Conservation (phyloP, 73 alveolate species). For the Symbiodinium natans region DNA sequence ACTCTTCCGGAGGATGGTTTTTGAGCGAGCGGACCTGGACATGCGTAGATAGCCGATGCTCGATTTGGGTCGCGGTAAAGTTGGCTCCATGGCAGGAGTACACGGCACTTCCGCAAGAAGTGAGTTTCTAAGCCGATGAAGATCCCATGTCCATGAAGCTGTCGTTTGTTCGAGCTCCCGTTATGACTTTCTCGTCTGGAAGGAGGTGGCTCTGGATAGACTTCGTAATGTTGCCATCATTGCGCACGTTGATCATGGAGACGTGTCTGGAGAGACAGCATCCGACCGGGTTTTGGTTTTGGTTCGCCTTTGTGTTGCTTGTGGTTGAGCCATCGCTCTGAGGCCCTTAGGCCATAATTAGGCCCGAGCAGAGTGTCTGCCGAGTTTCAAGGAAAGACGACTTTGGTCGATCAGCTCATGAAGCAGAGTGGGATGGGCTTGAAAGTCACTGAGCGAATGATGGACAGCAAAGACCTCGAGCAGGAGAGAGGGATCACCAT, state of each 20-base stretch:
- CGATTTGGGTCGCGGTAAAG: too few species aligned
- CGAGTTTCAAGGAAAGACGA: slow-evolving; percentile 85
- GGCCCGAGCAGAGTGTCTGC: too few species aligned
- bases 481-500: slow-evolving; percentile 96
- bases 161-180: neutral
- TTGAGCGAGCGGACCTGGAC: neutral
- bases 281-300: too few species aligned
- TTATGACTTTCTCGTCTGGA: neutral
- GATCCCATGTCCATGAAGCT: neutral
- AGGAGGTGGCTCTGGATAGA: slow-evolving; percentile 80
- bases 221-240: slow-evolving; percentile 96
- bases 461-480: slow-evolving; percentile 96
- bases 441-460: slow-evolving; percentile 95
- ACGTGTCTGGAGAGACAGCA: neutral
- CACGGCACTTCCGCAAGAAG: too few species aligned
- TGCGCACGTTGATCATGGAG: slow-evolving; percentile 97
- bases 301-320: too few species aligned
- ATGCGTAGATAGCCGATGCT: too few species aligned
- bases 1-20: neutral
- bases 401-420: slow-evolving; percentile 96
- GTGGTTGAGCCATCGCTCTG: too few species aligned
- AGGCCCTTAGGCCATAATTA: too few species aligned
- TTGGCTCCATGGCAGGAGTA: neutral
- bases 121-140: neutral
- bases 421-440: slow-evolving; percentile 95